Evolutionary conservation across 2,329 filamentous ascomycete species (phyloP), one percentile per base, ranked within the genome.

Genomic region (Colletotrichum horii): DNA sequence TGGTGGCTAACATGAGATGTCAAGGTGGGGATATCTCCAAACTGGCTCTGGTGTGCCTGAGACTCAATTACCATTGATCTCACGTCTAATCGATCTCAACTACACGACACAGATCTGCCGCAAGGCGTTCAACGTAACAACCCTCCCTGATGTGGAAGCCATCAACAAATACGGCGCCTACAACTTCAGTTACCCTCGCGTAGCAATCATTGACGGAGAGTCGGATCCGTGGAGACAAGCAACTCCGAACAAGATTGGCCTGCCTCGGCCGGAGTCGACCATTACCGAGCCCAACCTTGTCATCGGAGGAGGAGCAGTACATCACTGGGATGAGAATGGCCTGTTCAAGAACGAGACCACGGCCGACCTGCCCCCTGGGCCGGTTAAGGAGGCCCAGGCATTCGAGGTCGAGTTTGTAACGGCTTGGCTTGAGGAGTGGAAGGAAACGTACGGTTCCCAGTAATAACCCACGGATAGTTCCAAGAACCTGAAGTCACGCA

Each of bases 81-180:
- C 95, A 0, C 93, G 95, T 15, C 88, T 92, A 4, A 87, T 95
- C 32, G 90, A 93, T 76, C 80, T 95, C 1, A 87, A 92, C 3
- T 95, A 92, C 82, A 83, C 87, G 2, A 91, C 90, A 1, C 82
- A 89, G 6, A 87, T 93, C 79, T 97, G 95, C 85, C 87, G 88
- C 1, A 86, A 90, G 8, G 90, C 91, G 0, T 97, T 96, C 87
- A 93, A 93, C 84, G 92, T 96, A 79, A 91, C 90, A 0, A 83
- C 85, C 0, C 90, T 89, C 0, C 90, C 95, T 0, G 87, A 96
- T 66, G 85, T 93, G 0, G 88, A 91, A 2, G 87, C 87, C 1
- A 92, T 97, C 83, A 97, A 97, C 86, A 92, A 93, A 80, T 93
- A 94, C 78, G 95, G 95, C 48, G 94, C 92, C 14, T 94, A 92